Conservation (phyloP, 1,284 basidiomycete species). For the Xerocomus amazonicus region DNA sequence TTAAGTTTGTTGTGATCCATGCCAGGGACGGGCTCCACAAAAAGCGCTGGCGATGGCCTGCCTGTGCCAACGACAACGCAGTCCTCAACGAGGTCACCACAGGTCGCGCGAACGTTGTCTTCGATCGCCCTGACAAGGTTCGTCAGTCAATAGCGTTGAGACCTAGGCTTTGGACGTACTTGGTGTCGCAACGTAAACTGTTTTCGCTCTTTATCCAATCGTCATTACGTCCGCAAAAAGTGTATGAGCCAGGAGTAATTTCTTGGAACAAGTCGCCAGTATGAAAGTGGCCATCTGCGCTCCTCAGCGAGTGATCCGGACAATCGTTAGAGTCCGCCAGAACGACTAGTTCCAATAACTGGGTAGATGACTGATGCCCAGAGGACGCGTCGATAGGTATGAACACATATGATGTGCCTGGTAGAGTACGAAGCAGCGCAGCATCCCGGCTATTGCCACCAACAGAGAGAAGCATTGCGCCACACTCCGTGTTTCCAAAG, state of each 20-base stretch:
- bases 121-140: slow-evolving; percentile 52
- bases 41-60: slow-evolving; percentile 63
- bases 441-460: slow-evolving; percentile 44
- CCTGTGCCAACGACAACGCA: slow-evolving; percentile 66
- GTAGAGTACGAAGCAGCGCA: slow-evolving; percentile 50
- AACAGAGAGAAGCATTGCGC: slow-evolving; percentile 57
- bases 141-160: slow-evolving; percentile 7
- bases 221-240: slow-evolving; percentile 65
- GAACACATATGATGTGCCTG: slow-evolving; percentile 57
- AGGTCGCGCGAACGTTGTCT: slow-evolving; percentile 58
- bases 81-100: slow-evolving; percentile 51
- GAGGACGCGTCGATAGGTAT: slow-evolving; percentile 43
- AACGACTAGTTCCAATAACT: slow-evolving; percentile 62
- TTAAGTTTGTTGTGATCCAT: slow-evolving; percentile 52
- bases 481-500: slow-evolving; percentile 71
- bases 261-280: slow-evolving; percentile 73
- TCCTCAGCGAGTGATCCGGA: slow-evolving; percentile 55
- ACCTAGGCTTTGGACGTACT: slow-evolving; percentile 35
- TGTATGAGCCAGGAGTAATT: slow-evolving; percentile 48
- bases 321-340: slow-evolving; percentile 61
- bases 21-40: slow-evolving; percentile 55
- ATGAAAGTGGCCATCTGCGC: slow-evolving; percentile 63
- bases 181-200: slow-evolving; percentile 69
- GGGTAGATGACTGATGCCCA: slow-evolving; percentile 49
- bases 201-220: slow-evolving; percentile 79